Evolutionary conservation across 768 basidiomycete genomes (phyloP).

Genomic region (Hemileccinum impolitum): DNA sequence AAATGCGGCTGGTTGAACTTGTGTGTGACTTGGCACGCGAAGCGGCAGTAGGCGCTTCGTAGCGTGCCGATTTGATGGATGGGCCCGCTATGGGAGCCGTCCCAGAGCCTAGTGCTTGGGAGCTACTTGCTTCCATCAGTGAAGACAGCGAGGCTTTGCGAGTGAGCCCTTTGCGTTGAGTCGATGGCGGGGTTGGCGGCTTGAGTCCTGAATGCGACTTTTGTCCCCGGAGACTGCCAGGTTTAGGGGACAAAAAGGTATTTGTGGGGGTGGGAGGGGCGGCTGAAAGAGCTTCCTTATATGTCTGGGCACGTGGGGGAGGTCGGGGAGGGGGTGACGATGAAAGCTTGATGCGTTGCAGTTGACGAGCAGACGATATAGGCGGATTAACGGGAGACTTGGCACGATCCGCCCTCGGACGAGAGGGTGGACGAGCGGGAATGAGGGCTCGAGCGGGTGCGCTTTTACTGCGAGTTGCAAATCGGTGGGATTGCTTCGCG

Average conservation of each 20-base stretch:
- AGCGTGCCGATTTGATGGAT: slow-evolving; percentile 47
- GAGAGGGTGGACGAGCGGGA: slow-evolving; percentile 60
- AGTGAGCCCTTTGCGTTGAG: slow-evolving; percentile 52
- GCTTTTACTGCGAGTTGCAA: slow-evolving; percentile 55
- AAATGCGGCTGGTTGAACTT: slow-evolving; percentile 60
- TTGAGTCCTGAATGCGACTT: slow-evolving; percentile 84
- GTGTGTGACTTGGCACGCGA: slow-evolving; percentile 74
- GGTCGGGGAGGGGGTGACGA: slow-evolving; percentile 66
- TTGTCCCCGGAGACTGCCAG: slow-evolving; percentile 74
- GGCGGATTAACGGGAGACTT: slow-evolving; percentile 74
- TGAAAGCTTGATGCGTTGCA: slow-evolving; percentile 63
- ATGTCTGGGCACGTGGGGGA: slow-evolving; percentile 51
- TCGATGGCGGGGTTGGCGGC: slow-evolving; percentile 65
- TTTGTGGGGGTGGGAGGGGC: slow-evolving; percentile 47
- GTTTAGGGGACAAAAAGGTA: slow-evolving; percentile 64
- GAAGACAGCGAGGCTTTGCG: slow-evolving; percentile 81
- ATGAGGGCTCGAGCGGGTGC: slow-evolving; percentile 50
- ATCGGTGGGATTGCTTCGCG: slow-evolving; percentile 41
- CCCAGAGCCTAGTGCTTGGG: slow-evolving; percentile 56
- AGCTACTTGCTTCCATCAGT: slow-evolving; percentile 56
- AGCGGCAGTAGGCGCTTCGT: slow-evolving; percentile 77
- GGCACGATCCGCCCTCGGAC: slow-evolving; percentile 58
- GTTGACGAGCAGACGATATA: slow-evolving; percentile 63
- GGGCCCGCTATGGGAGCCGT: slow-evolving; percentile 31
- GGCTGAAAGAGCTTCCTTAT: slow-evolving; percentile 52